Conservation (phyloP, 1,139 yeast species). For the Suhomyces yuchorum region DNA sequence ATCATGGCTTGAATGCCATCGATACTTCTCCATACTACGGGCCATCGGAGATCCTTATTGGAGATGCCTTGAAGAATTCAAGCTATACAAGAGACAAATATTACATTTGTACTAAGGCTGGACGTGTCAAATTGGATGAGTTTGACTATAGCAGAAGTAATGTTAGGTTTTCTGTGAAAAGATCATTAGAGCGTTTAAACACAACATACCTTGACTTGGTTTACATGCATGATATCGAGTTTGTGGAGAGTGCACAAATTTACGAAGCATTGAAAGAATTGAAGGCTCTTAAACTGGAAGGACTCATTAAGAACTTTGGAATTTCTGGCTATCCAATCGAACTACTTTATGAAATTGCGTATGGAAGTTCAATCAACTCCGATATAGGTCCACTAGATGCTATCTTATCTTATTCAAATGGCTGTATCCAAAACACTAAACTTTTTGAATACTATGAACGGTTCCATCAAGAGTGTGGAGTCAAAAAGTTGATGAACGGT, state of each 20-base stretch:
- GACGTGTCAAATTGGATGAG: slow-evolving; percentile 64
- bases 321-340: slow-evolving; percentile 86
- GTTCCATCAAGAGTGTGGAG: slow-evolving; percentile 55
- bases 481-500: slow-evolving; percentile 68
- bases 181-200: slow-evolving; percentile 66
- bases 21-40: slow-evolving; percentile 96
- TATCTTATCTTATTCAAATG: slow-evolving; percentile 76
- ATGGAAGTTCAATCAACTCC: slow-evolving; percentile 28
- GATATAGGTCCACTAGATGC: slow-evolving; percentile 64
- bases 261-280: slow-evolving; percentile 66
- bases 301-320: slow-evolving; percentile 68
- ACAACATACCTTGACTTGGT: slow-evolving; percentile 77
- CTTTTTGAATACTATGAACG: slow-evolving; percentile 51
- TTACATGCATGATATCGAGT: slow-evolving; percentile 88
- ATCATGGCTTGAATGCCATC: slow-evolving; percentile 69
- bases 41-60: slow-evolving; percentile 76
- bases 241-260: slow-evolving; percentile 58
- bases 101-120: slow-evolving; percentile 84
- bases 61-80: slow-evolving; percentile 57
- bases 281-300: slow-evolving; percentile 60
- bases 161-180: slow-evolving; percentile 61
- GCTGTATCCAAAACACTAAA: slow-evolving; percentile 77
- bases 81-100: slow-evolving; percentile 59
- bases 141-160: slow-evolving; percentile 71
- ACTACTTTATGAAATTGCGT: slow-evolving; percentile 56